Evolutionary conservation across 306 rosid genomes (phyloP), one percentile per base, ranked within the genome.

Genomic region (Begonia fuchsioides): DNA sequence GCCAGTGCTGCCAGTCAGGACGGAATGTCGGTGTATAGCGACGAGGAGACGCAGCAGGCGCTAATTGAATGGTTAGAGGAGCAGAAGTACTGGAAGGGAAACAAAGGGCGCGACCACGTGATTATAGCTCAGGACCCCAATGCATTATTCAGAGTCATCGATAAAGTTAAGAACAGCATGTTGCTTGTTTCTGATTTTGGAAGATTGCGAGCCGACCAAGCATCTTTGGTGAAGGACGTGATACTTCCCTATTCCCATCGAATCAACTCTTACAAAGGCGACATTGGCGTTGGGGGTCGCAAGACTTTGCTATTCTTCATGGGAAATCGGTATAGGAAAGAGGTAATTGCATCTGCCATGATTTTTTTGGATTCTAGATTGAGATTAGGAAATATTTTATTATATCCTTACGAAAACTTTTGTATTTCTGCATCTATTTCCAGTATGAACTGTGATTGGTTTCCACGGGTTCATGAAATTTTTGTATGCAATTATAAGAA

Each of bases 251-350:
- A 90, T 47, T 79, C 98, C 14, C 95, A 90, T 51, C 73, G 98
- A 11, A 77, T 90, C 50, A 79, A 39, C 54, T 15, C 56, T 8
- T 85, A 72, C 47, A 57, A 17, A 0, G 98, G 98, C 32, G 79
- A 55, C 3, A 55, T 79, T 0, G 67, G 79, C 9, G 46, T 81
- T 20, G 72, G 54, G 11, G 56, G 67, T 15, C 95, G 98, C 51
- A 57, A 53, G 9, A 79, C 92, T 1, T 64, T 85, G 78, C 44
- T 86, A 67, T 90, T 90, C 73, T 90, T 90, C 61, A 90, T 90
- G 98, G 98, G 98, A 39, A 78, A 78, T 58, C 80, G 98, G 11
- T 85, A 64, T 53, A 93, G 98, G 32, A 90, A 90, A 67, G 94
- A 90, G 94, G 98, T 90, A 68, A 51, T 20, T 41, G 16, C 9